These are phyloP conservation scores for Tieghemiomyces parasiticus DNA, from an alignment of 192 early-diverging fungal species.

Conservation along the genomic window DNA sequence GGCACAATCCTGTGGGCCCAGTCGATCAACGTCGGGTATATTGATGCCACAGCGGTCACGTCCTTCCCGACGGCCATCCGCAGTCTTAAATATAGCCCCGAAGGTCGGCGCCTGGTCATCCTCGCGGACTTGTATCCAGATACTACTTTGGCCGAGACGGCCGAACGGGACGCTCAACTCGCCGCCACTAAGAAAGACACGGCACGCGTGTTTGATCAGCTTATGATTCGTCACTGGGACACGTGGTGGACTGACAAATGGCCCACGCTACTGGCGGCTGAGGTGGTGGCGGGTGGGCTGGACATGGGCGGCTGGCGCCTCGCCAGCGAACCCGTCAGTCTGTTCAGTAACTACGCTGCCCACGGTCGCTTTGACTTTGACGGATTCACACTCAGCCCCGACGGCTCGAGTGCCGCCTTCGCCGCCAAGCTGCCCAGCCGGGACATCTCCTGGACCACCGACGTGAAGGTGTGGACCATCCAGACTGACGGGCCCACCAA, in stretches of 20 bases:
- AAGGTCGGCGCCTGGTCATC: slow-evolving; percentile 12
- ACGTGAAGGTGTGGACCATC: slow-evolving; percentile 51
- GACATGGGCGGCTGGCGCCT: slow-evolving; percentile 19
- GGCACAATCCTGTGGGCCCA: slow-evolving; percentile 3
- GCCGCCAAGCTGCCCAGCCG: slow-evolving; percentile 42
- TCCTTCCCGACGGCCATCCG: slow-evolving; percentile 13
- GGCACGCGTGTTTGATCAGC: slow-evolving; percentile 42
- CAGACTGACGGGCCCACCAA: slow-evolving; percentile 26
- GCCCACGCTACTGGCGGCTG: slow-evolving; percentile 41
- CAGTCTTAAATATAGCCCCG: slow-evolving; percentile 13
- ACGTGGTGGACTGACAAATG: slow-evolving; percentile 39
- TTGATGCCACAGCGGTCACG: slow-evolving; percentile 12
- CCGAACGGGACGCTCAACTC: slow-evolving; percentile 30
- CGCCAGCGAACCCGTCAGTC: slow-evolving; percentile 25
- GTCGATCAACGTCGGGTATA: no score
- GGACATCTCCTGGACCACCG: slow-evolving; percentile 64
- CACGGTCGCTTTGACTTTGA: slow-evolving; percentile 34
- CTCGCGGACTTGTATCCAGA: slow-evolving; percentile 15
- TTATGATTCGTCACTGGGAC: slow-evolving; percentile 81
- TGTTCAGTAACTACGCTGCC: slow-evolving; percentile 30
- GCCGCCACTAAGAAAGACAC: slow-evolving; percentile 35
- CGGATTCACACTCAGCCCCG: slow-evolving; percentile 46
- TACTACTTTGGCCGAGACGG: slow-evolving; percentile 34
- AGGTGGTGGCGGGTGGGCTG: slow-evolving; percentile 19
- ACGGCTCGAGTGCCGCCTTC: slow-evolving; percentile 53